phyloP scores from a whole-genome alignment of 257 asterid genomes.

The Osmanthus fragrans region DNA sequence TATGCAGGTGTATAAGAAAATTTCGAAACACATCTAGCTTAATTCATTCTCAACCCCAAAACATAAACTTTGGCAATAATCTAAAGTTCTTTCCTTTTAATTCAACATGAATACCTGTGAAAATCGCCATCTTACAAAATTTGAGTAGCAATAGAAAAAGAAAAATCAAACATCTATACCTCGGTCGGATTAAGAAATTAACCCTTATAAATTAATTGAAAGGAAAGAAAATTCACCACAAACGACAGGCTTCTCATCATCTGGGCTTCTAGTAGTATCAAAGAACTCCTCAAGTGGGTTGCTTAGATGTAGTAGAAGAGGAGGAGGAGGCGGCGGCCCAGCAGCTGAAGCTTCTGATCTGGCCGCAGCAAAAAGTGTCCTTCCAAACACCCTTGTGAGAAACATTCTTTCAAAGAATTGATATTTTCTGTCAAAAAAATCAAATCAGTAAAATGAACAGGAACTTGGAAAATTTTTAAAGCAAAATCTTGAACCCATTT shows the following conservation, averaged over 20 bases:
- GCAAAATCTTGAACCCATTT: background rate
- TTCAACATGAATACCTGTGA: background rate
- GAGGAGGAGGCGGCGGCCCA: conserved; percentile 48
- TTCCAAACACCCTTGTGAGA: conserved; percentile 57
- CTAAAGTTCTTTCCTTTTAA: background rate
- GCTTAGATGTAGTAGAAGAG: conserved; percentile 32
- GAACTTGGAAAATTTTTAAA: background rate
- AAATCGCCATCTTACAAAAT: background rate
- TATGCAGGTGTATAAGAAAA: background rate
- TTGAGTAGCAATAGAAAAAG: background rate
- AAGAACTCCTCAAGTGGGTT: conserved; percentile 85
- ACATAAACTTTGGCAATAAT: background rate
- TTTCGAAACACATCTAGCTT: background rate
- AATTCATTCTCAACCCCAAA: background rate
- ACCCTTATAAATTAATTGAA: background rate
- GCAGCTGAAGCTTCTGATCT: conserved; percentile 65
- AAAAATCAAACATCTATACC: background rate
- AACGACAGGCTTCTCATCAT: conserved; percentile 72
- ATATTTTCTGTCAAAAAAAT: conserved; percentile 20
- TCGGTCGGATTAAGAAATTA: background rate
- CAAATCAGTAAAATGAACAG: background rate
- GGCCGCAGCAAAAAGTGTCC: conserved; percentile 76
- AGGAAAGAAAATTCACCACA: conserved; percentile 47
- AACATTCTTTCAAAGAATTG: conserved; percentile 35
- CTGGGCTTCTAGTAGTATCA: conserved; percentile 56